Base-by-base conservation (phyloP, 148 eudicot genomes). In the Hydrangea macrophylla region DNA sequence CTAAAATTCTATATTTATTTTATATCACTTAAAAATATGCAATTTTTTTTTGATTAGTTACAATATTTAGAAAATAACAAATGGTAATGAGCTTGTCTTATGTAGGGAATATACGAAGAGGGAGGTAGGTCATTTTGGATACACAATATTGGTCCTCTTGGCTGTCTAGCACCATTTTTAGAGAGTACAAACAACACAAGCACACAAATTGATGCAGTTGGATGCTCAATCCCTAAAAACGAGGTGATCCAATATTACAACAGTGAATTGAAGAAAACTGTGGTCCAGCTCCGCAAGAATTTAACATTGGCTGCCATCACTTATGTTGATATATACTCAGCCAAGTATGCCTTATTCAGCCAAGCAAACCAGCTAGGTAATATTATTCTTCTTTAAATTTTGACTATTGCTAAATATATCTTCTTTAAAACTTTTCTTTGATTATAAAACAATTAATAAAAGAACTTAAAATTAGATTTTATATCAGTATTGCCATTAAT, bases 51-150 rank as follows among this genome's bases (percentile, higher is more conserved):
- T 7, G 45, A 40, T 40, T 12, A 40, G 2, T 40, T 10, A 6
- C 2, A 7, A 15, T 10, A 7, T 9, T 3, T 42, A 42, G 11
- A 42, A 4, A 35, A 35, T 8, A 40, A 9, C 2, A 40, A 40
- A 9, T 2, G 1, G 8, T 6, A 7, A 4, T 42, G 12, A 15
- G 5, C 23, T 2, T n/a, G n/a, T n/a, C n/a, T n/a, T n/a, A n/a
- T n/a, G n/a, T n/a, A 89, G 95, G 17, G 64, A 67, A 59, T 93
- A 67, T 83, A 93, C 59, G 70, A 42, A 12, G 72, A 74, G 74
- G 98, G 95, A 70, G 96, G 90, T 7, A 84, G 95, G 73, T 88
- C 83, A 22, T 92, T 86, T 76, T 93, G 98, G 98, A 83, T 93
- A 75, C 98, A 93, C 74, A 90, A 93, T 42, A 93, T 96, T 5